Base-by-base conservation (phyloP, 2,329 filamentous ascomycete genomes). In the Acephala macrosclerotiorum region DNA sequence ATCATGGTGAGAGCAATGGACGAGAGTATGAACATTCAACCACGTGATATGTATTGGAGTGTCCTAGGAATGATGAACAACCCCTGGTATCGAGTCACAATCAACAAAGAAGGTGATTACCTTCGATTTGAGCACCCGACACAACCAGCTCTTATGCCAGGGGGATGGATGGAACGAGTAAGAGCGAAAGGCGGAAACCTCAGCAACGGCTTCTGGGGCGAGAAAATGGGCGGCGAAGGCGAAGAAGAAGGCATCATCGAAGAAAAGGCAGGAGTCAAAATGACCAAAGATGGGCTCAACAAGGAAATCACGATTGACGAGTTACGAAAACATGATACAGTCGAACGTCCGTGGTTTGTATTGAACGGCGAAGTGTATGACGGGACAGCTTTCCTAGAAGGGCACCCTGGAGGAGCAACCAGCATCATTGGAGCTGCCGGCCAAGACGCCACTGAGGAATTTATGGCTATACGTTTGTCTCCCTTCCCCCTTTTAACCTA, bases 11-110 rank as follows among this genome's bases (percentile, higher is more conserved):
- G 94, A 53, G 91, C 90, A 4, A 97, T 97, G 93, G 94, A 97
- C 72, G 94, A 97, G 70, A 87, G 90, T 62, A 90, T 97, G 87
- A 92, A 91, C 78, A 82, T 92, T 0, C 93, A 97, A 76, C 94
- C 94, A 4, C 85, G 92, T 67, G 94, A 97, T 74, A 96, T 97
- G 92, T 97, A 97, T 80, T 97, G 94, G 94, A 94, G 89, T 66
- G 93, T 97, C 1, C 81, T 97, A 45, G 94, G 94, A 0, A 97
- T 97, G 94, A 97, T 97, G 94, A 97, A 97, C 79, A 97, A 97
- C 73, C 92, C 93, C 0, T 97, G 94, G 94, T 97, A 91, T 77
- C 85, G 94, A 5, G 86, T 97, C 0, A 87, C 89, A 1, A 91
- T 97, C 62, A 86, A 88, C 60, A 89, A 89, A 63, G 89, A 94